Evolutionary conservation across 495 filamentous ascomycete species (phyloP).

Genomic region (Hyaloscypha finlandica): DNA sequence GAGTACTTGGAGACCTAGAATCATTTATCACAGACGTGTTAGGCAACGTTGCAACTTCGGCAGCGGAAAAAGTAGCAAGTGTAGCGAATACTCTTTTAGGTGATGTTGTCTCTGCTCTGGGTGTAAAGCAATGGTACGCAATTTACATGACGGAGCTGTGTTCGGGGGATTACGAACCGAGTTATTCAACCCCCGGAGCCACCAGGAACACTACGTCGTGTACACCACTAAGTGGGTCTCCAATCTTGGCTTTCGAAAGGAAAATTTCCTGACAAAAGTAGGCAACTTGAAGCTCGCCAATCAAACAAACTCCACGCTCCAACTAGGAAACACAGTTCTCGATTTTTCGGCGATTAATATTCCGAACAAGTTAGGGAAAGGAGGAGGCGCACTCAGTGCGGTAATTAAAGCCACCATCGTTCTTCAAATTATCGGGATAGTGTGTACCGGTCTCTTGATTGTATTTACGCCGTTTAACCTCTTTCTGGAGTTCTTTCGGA

Average conservation of each 20-base stretch:
- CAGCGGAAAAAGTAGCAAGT: not conserved
- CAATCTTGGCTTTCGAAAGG: not conserved
- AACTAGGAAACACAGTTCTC: slow-evolving; percentile 17
- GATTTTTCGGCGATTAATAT: slow-evolving; percentile 26
- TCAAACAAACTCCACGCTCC: slow-evolving; percentile 12
- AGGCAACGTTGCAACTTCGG: slow-evolving; percentile 5
- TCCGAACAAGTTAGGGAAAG: slow-evolving; percentile 12
- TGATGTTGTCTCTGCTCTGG: slow-evolving; percentile 11
- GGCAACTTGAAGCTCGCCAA: not conserved
- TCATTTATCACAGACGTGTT: slow-evolving; percentile 1
- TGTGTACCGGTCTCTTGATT: slow-evolving; percentile 17
- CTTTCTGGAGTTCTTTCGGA: slow-evolving; percentile 12
- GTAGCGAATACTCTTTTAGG: slow-evolving; percentile 7
- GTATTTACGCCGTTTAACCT: slow-evolving; percentile 15
- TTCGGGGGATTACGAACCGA: slow-evolving; percentile 14
- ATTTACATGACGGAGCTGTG: slow-evolving; percentile 22
- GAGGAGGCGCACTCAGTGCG: not conserved
- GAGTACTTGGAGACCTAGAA: slow-evolving; percentile 9
- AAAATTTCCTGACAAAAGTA: not conserved
- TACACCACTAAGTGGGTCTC: slow-evolving; percentile 12
- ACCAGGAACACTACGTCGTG: slow-evolving; percentile 14
- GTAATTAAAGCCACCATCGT: slow-evolving; percentile 12
- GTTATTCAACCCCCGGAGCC: slow-evolving; percentile 14
- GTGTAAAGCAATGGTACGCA: slow-evolving; percentile 22
- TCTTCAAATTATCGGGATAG: slow-evolving; percentile 21